Base-by-base conservation (phyloP, 305 asterid species). In the Fraxinus floribunda region DNA sequence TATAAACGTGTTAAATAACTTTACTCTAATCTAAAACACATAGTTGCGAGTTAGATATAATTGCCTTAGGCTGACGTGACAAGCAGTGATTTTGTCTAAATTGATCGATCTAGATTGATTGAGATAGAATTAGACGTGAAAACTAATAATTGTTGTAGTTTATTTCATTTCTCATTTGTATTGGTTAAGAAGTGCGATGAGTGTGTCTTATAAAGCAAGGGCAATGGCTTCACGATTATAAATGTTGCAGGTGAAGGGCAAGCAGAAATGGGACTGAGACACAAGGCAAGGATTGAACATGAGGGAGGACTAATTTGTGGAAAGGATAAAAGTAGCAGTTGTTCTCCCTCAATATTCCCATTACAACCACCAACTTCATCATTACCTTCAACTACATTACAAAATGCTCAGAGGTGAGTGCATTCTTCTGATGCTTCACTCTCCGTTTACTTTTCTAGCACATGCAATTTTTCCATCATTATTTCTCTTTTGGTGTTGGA, bases 391-490 rank as follows among this genome's bases (percentile, higher is more conserved):
- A 77, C 84, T 75, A 84, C 80, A 78, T 75, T 81, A 60, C 85
- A 86, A 78, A 86, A 83, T 83, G 82, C 85, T 80, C 88, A 89
- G 82, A 83, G 86, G 89, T 89, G 77, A 86, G 86, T 84, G 84
- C 66, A 76, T 44, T 41, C 79, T 41, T 26, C 30, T 26, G 64
- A 24, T 20, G 35, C 34, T 75, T 39, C 78, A 41, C 77, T 18
- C 35, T 76, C 60, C 79, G 10, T 75, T 46, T 75, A 22, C 79
- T 20, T 18, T 30, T 30, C 35, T 20, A 7, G 32, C 71, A 62
- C 71, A 62, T 68, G 75, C 75, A 38, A 68, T 68, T 30, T 68
- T 30, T 30, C 36, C 18, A 68, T 68, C 75, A 68, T 68, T 68
- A 68, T 68, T 5, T 30, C 18, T 68, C 38, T 68, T 68, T 66